These are phyloP conservation scores for Dioscorea cayenensis DNA, from an alignment of 116 monocot genomes.

Conservation along the genomic window DNA sequence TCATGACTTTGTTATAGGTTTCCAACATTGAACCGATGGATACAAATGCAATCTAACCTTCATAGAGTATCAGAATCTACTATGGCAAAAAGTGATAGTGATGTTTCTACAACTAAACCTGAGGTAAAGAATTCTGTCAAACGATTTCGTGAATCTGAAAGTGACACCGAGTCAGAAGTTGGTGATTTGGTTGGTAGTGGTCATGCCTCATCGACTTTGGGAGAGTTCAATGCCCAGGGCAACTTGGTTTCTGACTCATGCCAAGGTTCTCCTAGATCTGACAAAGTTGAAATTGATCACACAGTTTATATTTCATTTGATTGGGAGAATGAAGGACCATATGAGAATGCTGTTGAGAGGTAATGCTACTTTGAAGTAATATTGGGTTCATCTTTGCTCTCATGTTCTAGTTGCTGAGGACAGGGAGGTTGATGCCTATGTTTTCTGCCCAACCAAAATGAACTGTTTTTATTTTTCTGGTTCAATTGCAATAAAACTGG, in stretches of 20 bases:
- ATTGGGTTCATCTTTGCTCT: no score
- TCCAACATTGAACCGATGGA: conserved; percentile 96
- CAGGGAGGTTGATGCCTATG: no score
- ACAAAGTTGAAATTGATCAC: conserved; percentile 28
- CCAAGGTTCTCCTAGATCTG: conserved; percentile 28
- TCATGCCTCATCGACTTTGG: conserved; percentile 18
- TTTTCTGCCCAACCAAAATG: no score
- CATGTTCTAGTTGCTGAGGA: no score
- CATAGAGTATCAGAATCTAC: conserved; percentile 76
- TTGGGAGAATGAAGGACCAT: conserved; percentile 88
- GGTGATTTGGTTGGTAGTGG: conserved; percentile 41
- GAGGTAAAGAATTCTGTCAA: conserved; percentile 51
- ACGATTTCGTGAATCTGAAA: conserved; percentile 66
- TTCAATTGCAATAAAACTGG: no score
- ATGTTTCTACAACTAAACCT: conserved; percentile 21
- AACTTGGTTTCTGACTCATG: conserved; percentile 20
- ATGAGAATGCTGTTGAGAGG: conserved; percentile 82
- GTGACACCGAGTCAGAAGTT: conserved; percentile 75
- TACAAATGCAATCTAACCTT: conserved; percentile 98
- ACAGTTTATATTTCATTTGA: conserved; percentile 69
- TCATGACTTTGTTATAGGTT: conserved; percentile 35
- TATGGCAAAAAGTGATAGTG: conserved; percentile 26
- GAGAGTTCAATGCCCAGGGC: conserved; percentile 21
- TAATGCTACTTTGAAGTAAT: conserved; percentile 7
- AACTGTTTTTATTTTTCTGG: no score